Evolutionary conservation across 1,284 basidiomycete genomes (phyloP).

Genomic region (Cutaneotrichosporon cavernicola): DNA sequence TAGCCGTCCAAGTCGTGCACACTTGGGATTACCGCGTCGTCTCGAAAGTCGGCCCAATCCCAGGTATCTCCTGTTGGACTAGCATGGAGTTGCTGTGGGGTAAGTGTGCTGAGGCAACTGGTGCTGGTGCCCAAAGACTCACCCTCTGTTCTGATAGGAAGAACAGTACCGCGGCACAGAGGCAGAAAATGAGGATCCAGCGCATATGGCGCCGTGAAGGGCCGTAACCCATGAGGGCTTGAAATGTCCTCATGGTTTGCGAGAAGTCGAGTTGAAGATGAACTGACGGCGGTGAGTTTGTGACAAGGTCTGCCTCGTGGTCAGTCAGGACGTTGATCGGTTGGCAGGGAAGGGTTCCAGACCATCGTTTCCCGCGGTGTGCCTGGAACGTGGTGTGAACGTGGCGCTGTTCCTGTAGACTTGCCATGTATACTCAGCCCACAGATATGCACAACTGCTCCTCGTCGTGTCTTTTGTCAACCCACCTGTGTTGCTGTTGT

Average conservation of each 20-base stretch:
- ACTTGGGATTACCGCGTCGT: slow-evolving; percentile 6
- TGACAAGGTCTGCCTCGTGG: background rate
- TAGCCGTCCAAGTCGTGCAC: slow-evolving; percentile 13
- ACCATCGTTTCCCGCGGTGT: too few species aligned
- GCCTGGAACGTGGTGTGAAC: too few species aligned
- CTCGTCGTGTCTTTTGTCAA: too few species aligned
- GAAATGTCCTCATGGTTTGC: background rate
- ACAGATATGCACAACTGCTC: too few species aligned
- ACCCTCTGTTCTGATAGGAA: slow-evolving; percentile 7
- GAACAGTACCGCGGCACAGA: slow-evolving; percentile 1
- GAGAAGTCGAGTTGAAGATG: background rate
- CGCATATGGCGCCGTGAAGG: slow-evolving; percentile 3
- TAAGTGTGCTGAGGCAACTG: background rate
- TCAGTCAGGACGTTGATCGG: background rate
- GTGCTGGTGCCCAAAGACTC: background rate
- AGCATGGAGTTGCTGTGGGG: background rate
- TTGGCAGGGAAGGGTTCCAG: too few species aligned
- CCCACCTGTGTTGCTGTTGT: too few species aligned
- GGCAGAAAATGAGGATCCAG: background rate
- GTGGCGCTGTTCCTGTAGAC: too few species aligned
- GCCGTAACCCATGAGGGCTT: background rate
- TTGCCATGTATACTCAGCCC: too few species aligned
- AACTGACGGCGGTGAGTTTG: background rate
- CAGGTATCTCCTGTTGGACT: background rate
- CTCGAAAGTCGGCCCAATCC: slow-evolving; percentile 5